These are phyloP conservation scores for Geranium incanum DNA, from an alignment of 441 rosid genomes.

Conservation along the genomic window DNA sequence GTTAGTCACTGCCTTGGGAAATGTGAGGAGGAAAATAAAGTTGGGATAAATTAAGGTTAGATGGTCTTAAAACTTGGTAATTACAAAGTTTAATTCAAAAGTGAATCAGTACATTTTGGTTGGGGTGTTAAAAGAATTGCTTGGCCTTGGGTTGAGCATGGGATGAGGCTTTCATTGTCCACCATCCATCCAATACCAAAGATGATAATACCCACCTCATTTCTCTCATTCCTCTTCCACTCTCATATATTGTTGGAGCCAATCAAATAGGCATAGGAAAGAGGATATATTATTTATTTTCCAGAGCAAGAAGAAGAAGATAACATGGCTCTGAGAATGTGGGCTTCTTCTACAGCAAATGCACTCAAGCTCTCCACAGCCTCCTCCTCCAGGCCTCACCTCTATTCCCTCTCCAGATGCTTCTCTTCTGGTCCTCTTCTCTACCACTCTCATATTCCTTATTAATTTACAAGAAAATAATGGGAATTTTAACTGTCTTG, in stretches of 20 bases:
- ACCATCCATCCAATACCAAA: slow-evolving; percentile 57
- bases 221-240: slow-evolving; percentile 15
- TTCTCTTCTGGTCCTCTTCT: slow-evolving; percentile 57
- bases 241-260: slow-evolving; percentile 20
- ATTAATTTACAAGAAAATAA: background rate
- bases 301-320: background rate
- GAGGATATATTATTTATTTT: background rate
- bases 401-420: slow-evolving; percentile 60
- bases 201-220: slow-evolving; percentile 29
- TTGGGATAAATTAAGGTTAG: too few relatives aligned
- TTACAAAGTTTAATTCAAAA: background rate
- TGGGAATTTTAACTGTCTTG: background rate
- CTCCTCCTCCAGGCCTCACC: slow-evolving; percentile 33
- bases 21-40: too few relatives aligned
- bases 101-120: background rate
- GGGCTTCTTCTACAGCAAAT: slow-evolving; percentile 94
- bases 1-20: too few relatives aligned
- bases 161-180: slow-evolving; percentile 65
- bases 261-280: background rate
- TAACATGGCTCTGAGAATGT: slow-evolving; percentile 77
- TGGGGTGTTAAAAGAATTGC: background rate
- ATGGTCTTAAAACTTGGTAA: background rate
- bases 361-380: slow-evolving; percentile 63
- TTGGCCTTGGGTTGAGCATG: slow-evolving; percentile 22
- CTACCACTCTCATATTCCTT: background rate